Conservation (phyloP, 257 asterid genomes). For the Buddleja alternifolia region DNA sequence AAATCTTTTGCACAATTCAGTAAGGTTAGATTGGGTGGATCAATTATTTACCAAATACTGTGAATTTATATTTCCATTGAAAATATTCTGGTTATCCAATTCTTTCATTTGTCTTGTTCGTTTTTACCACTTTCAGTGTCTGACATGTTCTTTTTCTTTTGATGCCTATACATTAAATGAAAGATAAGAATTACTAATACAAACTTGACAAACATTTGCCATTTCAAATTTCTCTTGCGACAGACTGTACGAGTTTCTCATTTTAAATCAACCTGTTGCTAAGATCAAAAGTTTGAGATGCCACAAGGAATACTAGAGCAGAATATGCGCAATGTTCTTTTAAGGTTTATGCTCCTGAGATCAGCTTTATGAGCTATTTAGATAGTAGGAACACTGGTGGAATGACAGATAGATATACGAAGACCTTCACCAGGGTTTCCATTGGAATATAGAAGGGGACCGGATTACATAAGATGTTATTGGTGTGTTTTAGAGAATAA, state of each 20-base stretch:
- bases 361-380: not conserved
- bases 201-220: constrained; percentile 11
- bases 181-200: not conserved
- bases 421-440: not conserved
- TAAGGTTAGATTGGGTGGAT: constrained; percentile 50
- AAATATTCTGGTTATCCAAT: constrained; percentile 6
- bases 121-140: not conserved
- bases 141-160: not conserved
- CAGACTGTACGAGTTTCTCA: not conserved
- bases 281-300: constrained; percentile 13
- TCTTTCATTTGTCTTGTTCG: constrained; percentile 21
- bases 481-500: not conserved
- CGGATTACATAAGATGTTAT: not conserved
- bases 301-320: not conserved
- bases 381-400: not conserved
- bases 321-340: not conserved
- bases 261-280: not conserved
- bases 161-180: constrained; percentile 9
- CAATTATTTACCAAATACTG: constrained; percentile 6
- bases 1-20: constrained; percentile 55
- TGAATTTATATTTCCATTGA: constrained; percentile 16
- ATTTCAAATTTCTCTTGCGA: not conserved
- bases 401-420: not conserved
- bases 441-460: not conserved
- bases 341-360: not conserved